These are phyloP conservation scores for Colletotrichum brevisporum DNA, from an alignment of 2,329 filamentous ascomycete genomes.

Conservation along the genomic window DNA sequence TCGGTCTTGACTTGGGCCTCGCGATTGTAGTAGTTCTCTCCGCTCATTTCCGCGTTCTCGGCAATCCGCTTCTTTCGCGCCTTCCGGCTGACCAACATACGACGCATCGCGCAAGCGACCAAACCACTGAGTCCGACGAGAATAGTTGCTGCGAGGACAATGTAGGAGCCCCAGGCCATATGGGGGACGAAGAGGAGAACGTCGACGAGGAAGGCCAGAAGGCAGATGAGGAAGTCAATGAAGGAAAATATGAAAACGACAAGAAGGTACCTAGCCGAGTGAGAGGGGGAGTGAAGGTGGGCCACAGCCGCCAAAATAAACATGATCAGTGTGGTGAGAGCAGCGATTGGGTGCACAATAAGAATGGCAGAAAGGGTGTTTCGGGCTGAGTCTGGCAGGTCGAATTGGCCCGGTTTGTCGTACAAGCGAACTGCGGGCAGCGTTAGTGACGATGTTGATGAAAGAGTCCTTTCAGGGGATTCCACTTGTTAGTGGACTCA, in stretches of 20 bases:
- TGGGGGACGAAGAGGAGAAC: conserved; percentile 95
- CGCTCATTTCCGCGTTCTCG: conserved; percentile 97
- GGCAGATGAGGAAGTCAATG: conserved; percentile 84
- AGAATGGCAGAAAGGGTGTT: conserved; percentile 86
- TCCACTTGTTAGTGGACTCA: conserved; percentile 60
- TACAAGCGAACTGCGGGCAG: conserved; percentile 12
- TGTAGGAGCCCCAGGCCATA: conserved; percentile 92
- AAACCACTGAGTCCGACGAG: conserved; percentile 85
- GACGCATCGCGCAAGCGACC: conserved; percentile 94
- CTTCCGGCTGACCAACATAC: conserved; percentile 91
- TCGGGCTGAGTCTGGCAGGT: conserved; percentile 66
- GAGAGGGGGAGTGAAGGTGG: conserved; percentile 89
- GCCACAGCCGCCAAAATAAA: conserved; percentile 83
- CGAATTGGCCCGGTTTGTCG: conserved; percentile 62
- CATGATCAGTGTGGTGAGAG: conserved; percentile 87
- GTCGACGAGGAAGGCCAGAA: conserved; percentile 93
- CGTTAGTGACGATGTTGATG: conserved; percentile 15
- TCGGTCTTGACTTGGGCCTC: conserved; percentile 69
- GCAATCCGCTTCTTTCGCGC: conserved; percentile 92
- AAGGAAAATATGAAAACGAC: conserved; percentile 88
- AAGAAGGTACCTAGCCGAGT: conserved; percentile 91
- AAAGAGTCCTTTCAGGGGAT: neutral
- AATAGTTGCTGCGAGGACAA: conserved; percentile 91
- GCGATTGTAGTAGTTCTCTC: conserved; percentile 88
- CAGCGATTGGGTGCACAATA: conserved; percentile 92